Percentiles rank a stretch among this genome's conserved stretches.
Conservation (phyloP, 352 stramenopile species). For the Globisporangium alternatum region DNA sequence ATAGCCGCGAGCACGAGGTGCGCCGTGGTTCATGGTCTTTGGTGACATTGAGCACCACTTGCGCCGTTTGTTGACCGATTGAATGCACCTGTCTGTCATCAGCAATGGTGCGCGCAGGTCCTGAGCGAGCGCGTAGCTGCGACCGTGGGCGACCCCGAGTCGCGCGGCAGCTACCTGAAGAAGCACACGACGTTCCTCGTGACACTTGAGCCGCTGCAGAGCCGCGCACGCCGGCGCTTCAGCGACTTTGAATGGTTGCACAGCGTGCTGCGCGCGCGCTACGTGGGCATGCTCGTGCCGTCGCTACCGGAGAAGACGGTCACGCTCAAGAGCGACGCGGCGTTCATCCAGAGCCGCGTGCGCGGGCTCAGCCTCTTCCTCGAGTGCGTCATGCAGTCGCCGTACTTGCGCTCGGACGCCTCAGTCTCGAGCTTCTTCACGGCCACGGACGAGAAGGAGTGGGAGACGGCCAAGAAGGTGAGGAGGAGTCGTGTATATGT, state of each 20-base stretch:
- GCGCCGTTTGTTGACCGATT: neutral
- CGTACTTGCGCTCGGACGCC: conserved; percentile 54
- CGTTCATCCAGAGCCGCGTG: conserved; percentile 61
- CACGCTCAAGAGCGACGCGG: conserved; percentile 39
- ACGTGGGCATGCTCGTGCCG: conserved; percentile 62
- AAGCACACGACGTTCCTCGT: conserved; percentile 75
- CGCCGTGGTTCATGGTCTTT: neutral
- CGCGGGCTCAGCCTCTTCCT: conserved; percentile 58
- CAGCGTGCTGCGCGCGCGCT: conserved; percentile 49
- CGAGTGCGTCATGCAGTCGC: conserved; percentile 48
- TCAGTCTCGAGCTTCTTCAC: conserved; percentile 52
- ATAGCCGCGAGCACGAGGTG: conserved; percentile 33
- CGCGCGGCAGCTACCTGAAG: conserved; percentile 58
- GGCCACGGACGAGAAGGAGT: conserved; percentile 43
- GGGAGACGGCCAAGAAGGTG: conserved; percentile 52
- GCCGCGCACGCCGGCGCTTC: conserved; percentile 52
- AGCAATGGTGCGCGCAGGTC: conserved; percentile 14
- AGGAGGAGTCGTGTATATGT: conserved; percentile 8
- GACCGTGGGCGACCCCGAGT: conserved; percentile 51
- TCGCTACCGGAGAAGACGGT: conserved; percentile 69
- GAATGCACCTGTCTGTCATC: neutral
- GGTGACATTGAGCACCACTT: neutral
- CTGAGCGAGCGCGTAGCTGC: conserved; percentile 1
- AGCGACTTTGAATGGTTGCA: conserved; percentile 80
- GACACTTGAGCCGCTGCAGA: conserved; percentile 26